Conservation (phyloP, 192 early-diverging fungal species). For the Thoreauomyces humboldtii region DNA sequence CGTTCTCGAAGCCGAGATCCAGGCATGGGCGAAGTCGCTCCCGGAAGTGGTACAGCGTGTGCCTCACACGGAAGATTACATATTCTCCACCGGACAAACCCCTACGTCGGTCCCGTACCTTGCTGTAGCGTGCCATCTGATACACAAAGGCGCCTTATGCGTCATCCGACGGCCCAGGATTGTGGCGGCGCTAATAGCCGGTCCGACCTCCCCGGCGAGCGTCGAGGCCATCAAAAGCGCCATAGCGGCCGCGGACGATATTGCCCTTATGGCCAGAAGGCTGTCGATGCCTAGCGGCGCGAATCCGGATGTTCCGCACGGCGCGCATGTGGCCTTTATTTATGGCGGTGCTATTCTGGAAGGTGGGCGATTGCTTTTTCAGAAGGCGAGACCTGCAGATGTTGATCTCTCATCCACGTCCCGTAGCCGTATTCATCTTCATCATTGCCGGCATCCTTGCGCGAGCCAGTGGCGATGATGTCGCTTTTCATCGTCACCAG, state of each 20-base stretch:
- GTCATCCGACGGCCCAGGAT: conserved; percentile 13
- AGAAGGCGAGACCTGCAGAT: too few relatives aligned
- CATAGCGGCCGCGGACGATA: background rate
- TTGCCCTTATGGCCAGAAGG: background rate
- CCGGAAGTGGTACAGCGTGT: background rate
- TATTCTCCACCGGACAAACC: background rate
- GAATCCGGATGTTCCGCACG: too few relatives aligned
- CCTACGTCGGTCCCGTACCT: background rate
- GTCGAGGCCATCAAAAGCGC: background rate
- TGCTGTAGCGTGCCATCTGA: background rate
- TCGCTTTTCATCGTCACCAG: too few relatives aligned
- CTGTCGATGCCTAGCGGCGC: too few relatives aligned
- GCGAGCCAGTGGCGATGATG: too few relatives aligned
- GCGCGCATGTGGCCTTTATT: too few relatives aligned
- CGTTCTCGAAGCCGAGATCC: conserved; percentile 1
- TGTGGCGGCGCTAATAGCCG: background rate
- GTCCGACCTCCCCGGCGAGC: background rate
- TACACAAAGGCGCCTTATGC: background rate
- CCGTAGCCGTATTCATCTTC: too few relatives aligned
- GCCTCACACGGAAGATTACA: background rate
- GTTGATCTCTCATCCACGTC: too few relatives aligned
- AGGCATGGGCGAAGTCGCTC: background rate
- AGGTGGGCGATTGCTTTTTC: too few relatives aligned
- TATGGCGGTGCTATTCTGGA: too few relatives aligned
- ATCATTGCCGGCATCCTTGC: too few relatives aligned